These are phyloP conservation scores for Leersia perrieri DNA, from an alignment of 176 grass and related monocot genomes.

Conservation along the genomic window DNA sequence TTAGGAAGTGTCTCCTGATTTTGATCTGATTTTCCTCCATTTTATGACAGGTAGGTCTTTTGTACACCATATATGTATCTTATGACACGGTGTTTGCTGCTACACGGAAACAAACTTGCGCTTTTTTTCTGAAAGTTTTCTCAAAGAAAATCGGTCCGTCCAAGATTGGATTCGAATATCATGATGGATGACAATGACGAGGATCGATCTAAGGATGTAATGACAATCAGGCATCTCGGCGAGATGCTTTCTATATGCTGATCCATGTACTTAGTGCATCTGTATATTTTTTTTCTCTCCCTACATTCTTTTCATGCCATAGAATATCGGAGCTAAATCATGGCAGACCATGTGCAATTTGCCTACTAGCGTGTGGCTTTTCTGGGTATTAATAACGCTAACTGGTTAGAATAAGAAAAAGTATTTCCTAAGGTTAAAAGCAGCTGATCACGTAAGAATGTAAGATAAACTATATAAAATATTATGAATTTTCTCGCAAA, in stretches of 20 bases:
- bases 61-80: not conserved
- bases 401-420: not conserved
- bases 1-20: no score
- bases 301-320: constrained; percentile 7
- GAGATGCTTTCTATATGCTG: not conserved
- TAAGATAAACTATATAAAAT: not conserved
- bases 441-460: not conserved
- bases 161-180: constrained; percentile 11
- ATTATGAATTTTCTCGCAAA: not conserved
- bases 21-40: not conserved
- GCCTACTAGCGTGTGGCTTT: not conserved
- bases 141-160: not conserved
- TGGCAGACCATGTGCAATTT: constrained; percentile 22
- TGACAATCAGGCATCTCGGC: constrained; percentile 20
- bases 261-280: not conserved
- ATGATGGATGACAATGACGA: not conserved
- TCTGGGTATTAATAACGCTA: not conserved
- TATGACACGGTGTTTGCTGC: not conserved
- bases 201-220: constrained; percentile 19
- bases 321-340: constrained; percentile 18
- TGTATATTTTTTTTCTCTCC: not conserved
- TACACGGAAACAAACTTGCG: not conserved
- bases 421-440: not conserved
- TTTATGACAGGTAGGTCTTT: not conserved
- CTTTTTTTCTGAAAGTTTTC: not conserved